A percentile compares a stretch with the other conserved stretches of the same genome.
Evolutionary conservation across 1,139 yeast species (phyloP).

Genomic region (Casaregolazyma suthepensis): DNA sequence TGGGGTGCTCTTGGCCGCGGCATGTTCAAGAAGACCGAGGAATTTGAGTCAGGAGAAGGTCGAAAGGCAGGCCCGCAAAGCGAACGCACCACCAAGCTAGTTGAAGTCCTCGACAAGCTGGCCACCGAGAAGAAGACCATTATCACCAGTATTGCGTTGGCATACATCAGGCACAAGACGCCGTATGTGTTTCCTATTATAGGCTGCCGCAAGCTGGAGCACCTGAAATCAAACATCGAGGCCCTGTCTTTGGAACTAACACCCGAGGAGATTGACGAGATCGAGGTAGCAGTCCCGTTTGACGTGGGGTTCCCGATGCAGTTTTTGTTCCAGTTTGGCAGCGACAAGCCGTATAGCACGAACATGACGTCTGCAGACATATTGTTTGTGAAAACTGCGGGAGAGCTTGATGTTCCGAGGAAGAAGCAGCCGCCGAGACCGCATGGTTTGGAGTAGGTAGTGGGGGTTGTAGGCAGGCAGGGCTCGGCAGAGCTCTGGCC

Average conservation of each 20-base stretch:
- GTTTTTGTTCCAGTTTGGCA: not conserved
- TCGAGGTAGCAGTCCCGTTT: not conserved
- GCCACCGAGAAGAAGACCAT: not conserved
- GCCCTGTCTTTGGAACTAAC: not conserved
- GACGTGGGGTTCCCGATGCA: not conserved
- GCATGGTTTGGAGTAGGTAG: not conserved
- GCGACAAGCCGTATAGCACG: not conserved
- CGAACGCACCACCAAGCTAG: not conserved
- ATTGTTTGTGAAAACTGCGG: not conserved
- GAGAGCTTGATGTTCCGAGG: not conserved
- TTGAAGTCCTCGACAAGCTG: not conserved
- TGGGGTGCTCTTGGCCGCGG: not conserved
- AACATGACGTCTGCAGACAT: not conserved
- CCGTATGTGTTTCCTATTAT: not conserved
- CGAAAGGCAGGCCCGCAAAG: not conserved
- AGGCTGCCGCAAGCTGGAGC: not conserved
- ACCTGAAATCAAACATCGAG: not conserved
- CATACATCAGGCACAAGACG: not conserved
- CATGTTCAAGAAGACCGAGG: not conserved
- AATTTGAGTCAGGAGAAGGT: not conserved
- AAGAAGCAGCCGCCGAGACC: not conserved
- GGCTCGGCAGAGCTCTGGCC: too few relatives aligned
- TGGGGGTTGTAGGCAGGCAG: too few relatives aligned
- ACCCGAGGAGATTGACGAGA: not conserved
- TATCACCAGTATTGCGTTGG: not conserved